Evolutionary conservation across 805 yeast genomes (phyloP), one percentile per base, ranked within the genome.

Genomic region (Kodamaea restingae): DNA sequence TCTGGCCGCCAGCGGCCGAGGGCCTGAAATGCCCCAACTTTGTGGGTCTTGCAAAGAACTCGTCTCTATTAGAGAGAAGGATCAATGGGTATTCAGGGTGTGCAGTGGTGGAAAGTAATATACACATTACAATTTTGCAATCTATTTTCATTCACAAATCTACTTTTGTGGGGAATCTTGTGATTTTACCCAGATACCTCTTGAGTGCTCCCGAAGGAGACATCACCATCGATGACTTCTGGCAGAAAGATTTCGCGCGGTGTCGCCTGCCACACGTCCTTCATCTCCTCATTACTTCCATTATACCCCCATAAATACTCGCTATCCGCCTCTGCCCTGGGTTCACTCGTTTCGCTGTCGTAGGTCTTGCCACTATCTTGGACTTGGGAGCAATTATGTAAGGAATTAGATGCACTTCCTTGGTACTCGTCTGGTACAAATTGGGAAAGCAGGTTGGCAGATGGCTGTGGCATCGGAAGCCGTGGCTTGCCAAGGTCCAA

Each of bases 1-100:
- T 61, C 30, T 52, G 45, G 8, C 53, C 35, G 10, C 60, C 57
- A 36, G 65, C 60, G 42, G 66, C 58, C 39, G 67, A 47, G 3
- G 33, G 34, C 33, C 66, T 45, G n/a, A 51, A 43, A 38, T 55
- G 51, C 27, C 91, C 81, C 22, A 30, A 15, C 38, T 74, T 70
- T 0, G 98, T 91, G 2, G 81, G 80, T 36, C 98, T 63, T 32
- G 69, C 73, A 54, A 84, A 80, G 51, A 65, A 85, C 58, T 93
- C 98, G 55, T 93, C 98, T 33, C 98, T 61, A 55, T 91, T 91
- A 3, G 96, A 86, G 3, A 87, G 63, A 4, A 88, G 55, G 2
- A 91, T 74, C 28, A 91, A 67, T 1, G 95, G 85, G 37, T 79
- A 91, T 15, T 83, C 76, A 0, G 84, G 82, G 54, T 85, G 90